Evolutionary conservation across 371 early-diverging fungal genomes (phyloP), one percentile per base, ranked within the genome.

Genomic region (Cokeromyces recurvatus): DNA sequence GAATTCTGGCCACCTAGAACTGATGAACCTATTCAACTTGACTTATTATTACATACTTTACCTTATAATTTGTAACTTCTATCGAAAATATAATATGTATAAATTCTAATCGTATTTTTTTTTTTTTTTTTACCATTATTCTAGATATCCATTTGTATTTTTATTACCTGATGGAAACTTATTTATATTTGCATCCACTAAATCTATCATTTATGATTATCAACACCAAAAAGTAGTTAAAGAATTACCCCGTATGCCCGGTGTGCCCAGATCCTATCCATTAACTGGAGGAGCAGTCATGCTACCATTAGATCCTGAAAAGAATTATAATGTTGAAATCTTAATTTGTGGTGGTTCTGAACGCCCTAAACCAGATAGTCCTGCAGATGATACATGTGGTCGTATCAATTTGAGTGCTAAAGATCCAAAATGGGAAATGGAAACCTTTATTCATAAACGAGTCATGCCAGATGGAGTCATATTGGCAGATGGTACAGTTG

Each of bases 381-480:
- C 51, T 19, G 70, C 71, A 2, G 74, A 78, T 6, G 65, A 66
- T 3, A 66, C 71, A 3, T 82, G 81, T 44, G 80, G 78, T 1
- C 72, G 78, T 29, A 81, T 79, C 43, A 77, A 79, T 44, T 55
- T 78, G 8, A 55, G 57, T 15, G 68, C 66, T 24, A 44, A 65
- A 20, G 55, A 71, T 16, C 74, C 81, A 6, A 29, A 61, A 34
- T 82, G 82, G 82, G 79, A 79, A 52, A 77, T 79, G 79, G 73
- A 75, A 11, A 71, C 77, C 2, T 69, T 71, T 61, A 68, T 80
- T 38, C 68, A 74, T 10, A 68, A 57, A 10, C 68, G 85, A n/a
- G 54, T 84, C 34, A 84, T 84, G 83, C 74, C 74, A n/a, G 81
- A 82, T 47, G 74, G 75, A 23, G 68, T 83, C 14, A 52, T 76